Evolutionary conservation across 768 basidiomycete species (phyloP).

Genomic region (Candolleomyces aberdarensis): DNA sequence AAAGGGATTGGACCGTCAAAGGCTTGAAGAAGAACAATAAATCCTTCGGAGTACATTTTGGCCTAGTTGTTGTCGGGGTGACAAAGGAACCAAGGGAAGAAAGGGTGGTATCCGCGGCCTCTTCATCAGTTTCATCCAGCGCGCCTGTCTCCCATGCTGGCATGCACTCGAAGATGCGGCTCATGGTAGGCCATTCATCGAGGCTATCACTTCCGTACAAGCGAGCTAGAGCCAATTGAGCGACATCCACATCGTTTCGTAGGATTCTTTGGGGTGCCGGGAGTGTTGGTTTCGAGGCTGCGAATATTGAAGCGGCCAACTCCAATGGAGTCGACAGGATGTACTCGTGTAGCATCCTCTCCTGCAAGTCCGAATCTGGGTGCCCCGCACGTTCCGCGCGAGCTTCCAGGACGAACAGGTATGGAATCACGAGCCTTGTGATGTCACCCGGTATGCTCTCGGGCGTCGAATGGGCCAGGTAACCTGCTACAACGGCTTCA

Average conservation of each 20-base stretch:
- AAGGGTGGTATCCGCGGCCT: conserved; percentile 80
- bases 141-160: conserved; percentile 78
- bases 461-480: conserved; percentile 70
- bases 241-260: conserved; percentile 79
- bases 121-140: conserved; percentile 61
- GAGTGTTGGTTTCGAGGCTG: conserved; percentile 88
- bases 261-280: conserved; percentile 69
- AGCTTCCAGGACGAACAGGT: conserved; percentile 88
- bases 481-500: conserved; percentile 63
- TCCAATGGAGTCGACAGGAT: conserved; percentile 66
- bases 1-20: conserved; percentile 69
- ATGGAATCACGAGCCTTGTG: conserved; percentile 79
- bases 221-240: conserved; percentile 80
- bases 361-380: conserved; percentile 65
- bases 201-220: conserved; percentile 79
- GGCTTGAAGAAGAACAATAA: conserved; percentile 81
- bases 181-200: conserved; percentile 82
- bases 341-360: conserved; percentile 67
- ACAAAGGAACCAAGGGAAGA: conserved; percentile 78
- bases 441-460: conserved; percentile 67
- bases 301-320: conserved; percentile 73
- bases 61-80: conserved; percentile 62
- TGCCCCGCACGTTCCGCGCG: conserved; percentile 77
- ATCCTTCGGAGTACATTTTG: conserved; percentile 59
- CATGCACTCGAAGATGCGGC: conserved; percentile 90